phyloP scores from a whole-genome alignment of 31 red algal species.

The Asparagopsis taxiformis region DNA sequence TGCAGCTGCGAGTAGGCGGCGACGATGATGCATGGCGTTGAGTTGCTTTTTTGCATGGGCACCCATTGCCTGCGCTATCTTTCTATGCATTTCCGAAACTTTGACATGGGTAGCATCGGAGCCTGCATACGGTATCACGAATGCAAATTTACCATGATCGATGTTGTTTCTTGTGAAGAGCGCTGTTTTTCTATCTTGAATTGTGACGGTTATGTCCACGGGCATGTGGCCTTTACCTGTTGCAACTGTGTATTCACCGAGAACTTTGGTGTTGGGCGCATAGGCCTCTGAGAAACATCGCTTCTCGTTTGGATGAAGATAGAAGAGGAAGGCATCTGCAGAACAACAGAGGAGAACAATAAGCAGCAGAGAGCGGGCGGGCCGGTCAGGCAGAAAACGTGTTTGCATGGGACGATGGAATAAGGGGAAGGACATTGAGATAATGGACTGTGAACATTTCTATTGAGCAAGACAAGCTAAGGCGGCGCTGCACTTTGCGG shows the following conservation, averaged over 20 bases:
- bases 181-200: slow-evolving; percentile 6
- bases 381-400: too few relatives aligned
- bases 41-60: not conserved
- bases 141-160: slow-evolving; percentile 68
- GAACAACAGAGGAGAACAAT: slow-evolving; percentile 1
- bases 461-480: too few relatives aligned
- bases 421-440: too few relatives aligned
- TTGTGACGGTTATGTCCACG: slow-evolving; percentile 39
- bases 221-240: slow-evolving; percentile 63
- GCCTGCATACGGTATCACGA: slow-evolving; percentile 40
- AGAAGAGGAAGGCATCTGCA: slow-evolving; percentile 28
- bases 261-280: slow-evolving; percentile 60
- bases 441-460: too few relatives aligned
- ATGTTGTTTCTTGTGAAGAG: slow-evolving; percentile 33
- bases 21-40: not conserved
- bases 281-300: slow-evolving; percentile 61
- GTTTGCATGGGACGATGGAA: too few relatives aligned
- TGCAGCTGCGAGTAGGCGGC: not conserved
- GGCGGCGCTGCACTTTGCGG: too few relatives aligned
- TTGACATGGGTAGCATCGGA: slow-evolving; percentile 12
- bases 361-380: too few relatives aligned
- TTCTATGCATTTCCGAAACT: slow-evolving; percentile 25
- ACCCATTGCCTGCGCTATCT: not conserved
- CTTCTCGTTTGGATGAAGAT: slow-evolving; percentile 41
- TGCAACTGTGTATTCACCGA: slow-evolving; percentile 67